These are phyloP conservation scores for Phytophthora pini DNA, from an alignment of 352 stramenopile genomes.

Conservation along the genomic window DNA sequence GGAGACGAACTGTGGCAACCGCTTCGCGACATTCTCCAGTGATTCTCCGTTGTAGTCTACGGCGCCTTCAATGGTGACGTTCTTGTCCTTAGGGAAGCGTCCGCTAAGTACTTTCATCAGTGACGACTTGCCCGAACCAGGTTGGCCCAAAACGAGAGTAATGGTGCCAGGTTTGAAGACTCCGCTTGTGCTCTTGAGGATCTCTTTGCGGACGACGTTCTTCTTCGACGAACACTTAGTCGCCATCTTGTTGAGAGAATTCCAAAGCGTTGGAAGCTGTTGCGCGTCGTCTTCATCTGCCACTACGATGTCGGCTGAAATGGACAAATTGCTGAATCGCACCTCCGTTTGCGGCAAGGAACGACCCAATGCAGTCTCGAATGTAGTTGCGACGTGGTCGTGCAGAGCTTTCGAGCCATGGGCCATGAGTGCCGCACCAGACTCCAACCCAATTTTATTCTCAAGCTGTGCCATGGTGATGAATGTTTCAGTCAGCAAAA, in stretches of 20 bases:
- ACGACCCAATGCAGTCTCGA: slow-evolving; percentile 45
- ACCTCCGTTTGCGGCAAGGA: slow-evolving; percentile 48
- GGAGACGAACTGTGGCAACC: slow-evolving; percentile 40
- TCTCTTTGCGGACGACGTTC: slow-evolving; percentile 48
- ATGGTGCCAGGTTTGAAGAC: slow-evolving; percentile 52
- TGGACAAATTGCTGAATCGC: slow-evolving; percentile 37
- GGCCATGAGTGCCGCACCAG: slow-evolving; percentile 32
- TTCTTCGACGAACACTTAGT: slow-evolving; percentile 35
- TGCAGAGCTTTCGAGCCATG: slow-evolving; percentile 42
- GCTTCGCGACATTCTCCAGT: slow-evolving; percentile 27
- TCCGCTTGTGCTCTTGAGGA: slow-evolving; percentile 54
- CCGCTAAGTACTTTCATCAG: slow-evolving; percentile 10
- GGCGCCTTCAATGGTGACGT: slow-evolving; percentile 21
- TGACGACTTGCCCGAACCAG: slow-evolving; percentile 28
- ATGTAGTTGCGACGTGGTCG: slow-evolving; percentile 32
- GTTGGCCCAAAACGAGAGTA: slow-evolving; percentile 39
- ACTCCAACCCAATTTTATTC: slow-evolving; percentile 26
- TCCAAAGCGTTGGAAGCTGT: slow-evolving; percentile 50
- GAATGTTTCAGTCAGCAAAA: slow-evolving; percentile 6
- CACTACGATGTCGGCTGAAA: slow-evolving; percentile 37
- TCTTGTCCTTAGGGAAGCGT: slow-evolving; percentile 7
- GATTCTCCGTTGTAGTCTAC: slow-evolving; percentile 55
- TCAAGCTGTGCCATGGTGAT: slow-evolving; percentile 6
- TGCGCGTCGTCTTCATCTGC: slow-evolving; percentile 19
- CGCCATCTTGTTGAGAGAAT: slow-evolving; percentile 41